These are phyloP conservation scores for Auriscalpium microsporum DNA, from an alignment of 768 basidiomycete species.

Conservation along the genomic window DNA sequence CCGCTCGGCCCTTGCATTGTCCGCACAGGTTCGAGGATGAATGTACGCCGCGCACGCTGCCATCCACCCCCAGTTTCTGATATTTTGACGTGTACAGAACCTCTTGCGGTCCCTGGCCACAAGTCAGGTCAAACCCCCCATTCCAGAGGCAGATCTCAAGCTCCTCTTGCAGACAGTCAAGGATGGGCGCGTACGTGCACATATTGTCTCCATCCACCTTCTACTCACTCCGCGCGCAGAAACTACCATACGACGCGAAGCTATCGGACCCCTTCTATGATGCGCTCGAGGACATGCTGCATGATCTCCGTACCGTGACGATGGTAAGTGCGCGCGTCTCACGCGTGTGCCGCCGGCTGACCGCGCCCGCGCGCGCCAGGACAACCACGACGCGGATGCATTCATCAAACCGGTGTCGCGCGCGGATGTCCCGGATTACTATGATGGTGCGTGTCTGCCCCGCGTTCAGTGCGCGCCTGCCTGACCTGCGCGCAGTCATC, in stretches of 20 bases:
- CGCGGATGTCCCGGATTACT: conserved; percentile 88
- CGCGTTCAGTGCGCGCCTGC: background rate
- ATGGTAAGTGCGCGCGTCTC: conserved; percentile 40
- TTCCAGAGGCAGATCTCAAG: conserved; percentile 66
- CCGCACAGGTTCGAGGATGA: conserved; percentile 27
- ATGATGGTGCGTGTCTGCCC: conserved; percentile 55
- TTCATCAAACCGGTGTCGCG: conserved; percentile 91
- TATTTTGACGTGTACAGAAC: conserved; percentile 43
- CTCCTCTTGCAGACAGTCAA: conserved; percentile 78
- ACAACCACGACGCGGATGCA: conserved; percentile 86
- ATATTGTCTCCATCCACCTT: conserved; percentile 16
- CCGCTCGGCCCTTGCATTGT: too few species aligned
- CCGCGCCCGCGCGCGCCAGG: conserved; percentile 29
- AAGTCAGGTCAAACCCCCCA: conserved; percentile 54
- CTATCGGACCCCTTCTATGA: conserved; percentile 88
- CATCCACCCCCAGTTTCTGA: conserved; percentile 19
- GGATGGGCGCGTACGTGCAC: conserved; percentile 70
- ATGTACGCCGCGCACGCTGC: conserved; percentile 25
- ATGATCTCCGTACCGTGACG: conserved; percentile 74
- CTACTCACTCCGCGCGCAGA: conserved; percentile 20
- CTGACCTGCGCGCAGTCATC: conserved; percentile 54
- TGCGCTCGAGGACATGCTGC: conserved; percentile 79
- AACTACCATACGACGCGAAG: conserved; percentile 52
- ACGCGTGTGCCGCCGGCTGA: conserved; percentile 20
- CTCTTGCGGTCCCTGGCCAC: conserved; percentile 82